These are phyloP conservation scores for Xylogone sp. DNA, from an alignment of 2,329 filamentous ascomycete species.

Conservation along the genomic window DNA sequence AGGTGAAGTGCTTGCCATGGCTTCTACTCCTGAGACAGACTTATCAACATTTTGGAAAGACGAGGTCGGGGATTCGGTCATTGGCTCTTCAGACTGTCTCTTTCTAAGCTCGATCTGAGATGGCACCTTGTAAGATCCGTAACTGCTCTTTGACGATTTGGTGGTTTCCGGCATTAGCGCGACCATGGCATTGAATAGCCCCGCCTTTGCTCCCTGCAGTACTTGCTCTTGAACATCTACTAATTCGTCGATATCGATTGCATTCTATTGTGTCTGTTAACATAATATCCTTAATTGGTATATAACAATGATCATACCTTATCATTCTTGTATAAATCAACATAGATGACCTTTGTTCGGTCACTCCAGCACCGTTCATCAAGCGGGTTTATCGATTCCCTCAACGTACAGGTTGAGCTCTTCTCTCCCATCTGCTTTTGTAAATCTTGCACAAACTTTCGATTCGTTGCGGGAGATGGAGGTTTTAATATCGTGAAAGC, in stretches of 20 bases:
- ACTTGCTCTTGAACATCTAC: slow-evolving; percentile 19
- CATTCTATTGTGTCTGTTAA: slow-evolving; percentile 9
- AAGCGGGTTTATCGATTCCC: slow-evolving; percentile 26
- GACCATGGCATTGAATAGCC: slow-evolving; percentile 24
- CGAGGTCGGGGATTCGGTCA: slow-evolving; percentile 14
- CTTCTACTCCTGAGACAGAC: not conserved
- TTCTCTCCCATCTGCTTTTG: slow-evolving; percentile 18
- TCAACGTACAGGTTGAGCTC: slow-evolving; percentile 13
- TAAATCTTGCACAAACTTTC: slow-evolving; percentile 27
- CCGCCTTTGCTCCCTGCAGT: slow-evolving; percentile 18
- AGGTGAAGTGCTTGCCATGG: slow-evolving; percentile 9
- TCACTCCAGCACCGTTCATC: slow-evolving; percentile 30
- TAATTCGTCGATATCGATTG: slow-evolving; percentile 13
- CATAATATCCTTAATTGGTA: not conserved
- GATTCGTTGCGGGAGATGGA: slow-evolving; percentile 30
- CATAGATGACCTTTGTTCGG: slow-evolving; percentile 21
- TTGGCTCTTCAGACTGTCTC: slow-evolving; percentile 23
- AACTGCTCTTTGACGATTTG: slow-evolving; percentile 15
- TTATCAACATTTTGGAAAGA: not conserved
- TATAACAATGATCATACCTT: slow-evolving; percentile 15
- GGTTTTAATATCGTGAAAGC: slow-evolving; percentile 47
- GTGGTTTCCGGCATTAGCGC: slow-evolving; percentile 24
- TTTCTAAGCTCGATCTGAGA: slow-evolving; percentile 14
- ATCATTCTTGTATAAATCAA: slow-evolving; percentile 16
- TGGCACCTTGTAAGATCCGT: slow-evolving; percentile 23